Evolutionary conservation across 2,329 filamentous ascomycete genomes (phyloP).

Genomic region (Penicillium oxalicum): DNA sequence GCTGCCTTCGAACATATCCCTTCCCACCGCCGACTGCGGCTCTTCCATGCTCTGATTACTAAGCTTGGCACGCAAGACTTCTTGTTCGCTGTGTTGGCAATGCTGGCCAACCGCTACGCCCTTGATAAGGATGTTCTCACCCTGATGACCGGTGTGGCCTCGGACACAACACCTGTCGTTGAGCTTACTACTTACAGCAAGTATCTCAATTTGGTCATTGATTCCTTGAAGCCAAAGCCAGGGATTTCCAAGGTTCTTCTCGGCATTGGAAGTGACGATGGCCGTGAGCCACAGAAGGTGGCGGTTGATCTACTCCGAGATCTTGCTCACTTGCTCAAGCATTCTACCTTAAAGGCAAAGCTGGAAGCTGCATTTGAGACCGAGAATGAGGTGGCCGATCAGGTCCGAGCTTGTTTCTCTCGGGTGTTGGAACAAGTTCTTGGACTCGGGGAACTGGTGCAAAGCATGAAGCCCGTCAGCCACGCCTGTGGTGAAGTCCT

Average conservation of each 20-base stretch:
- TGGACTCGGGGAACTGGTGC: conserved; percentile 53
- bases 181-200: conserved; percentile 71
- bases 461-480: conserved; percentile 32
- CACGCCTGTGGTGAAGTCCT: conserved; percentile 60
- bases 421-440: conserved; percentile 61
- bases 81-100: conserved; percentile 76
- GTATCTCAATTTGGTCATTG: conserved; percentile 66
- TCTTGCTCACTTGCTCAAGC: conserved; percentile 36
- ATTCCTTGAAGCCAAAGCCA: conserved; percentile 70
- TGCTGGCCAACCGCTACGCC: conserved; percentile 85
- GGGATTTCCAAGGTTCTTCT: conserved; percentile 67
- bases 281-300: conserved; percentile 43
- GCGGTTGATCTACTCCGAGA: conserved; percentile 39
- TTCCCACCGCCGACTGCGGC: conserved; percentile 68
- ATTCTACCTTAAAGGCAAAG: conserved; percentile 38
- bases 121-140: conserved; percentile 65
- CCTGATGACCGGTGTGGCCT: conserved; percentile 71
- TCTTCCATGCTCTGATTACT: conserved; percentile 79
- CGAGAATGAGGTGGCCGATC: conserved; percentile 51
- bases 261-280: conserved; percentile 47
- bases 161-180: conserved; percentile 64
- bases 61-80: conserved; percentile 83
- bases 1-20: conserved; percentile 96
- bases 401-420: conserved; percentile 63
- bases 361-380: conserved; percentile 34